Conservation (phyloP, 2,329 filamentous ascomycete genomes). For the Fusarium equiseti region DNA sequence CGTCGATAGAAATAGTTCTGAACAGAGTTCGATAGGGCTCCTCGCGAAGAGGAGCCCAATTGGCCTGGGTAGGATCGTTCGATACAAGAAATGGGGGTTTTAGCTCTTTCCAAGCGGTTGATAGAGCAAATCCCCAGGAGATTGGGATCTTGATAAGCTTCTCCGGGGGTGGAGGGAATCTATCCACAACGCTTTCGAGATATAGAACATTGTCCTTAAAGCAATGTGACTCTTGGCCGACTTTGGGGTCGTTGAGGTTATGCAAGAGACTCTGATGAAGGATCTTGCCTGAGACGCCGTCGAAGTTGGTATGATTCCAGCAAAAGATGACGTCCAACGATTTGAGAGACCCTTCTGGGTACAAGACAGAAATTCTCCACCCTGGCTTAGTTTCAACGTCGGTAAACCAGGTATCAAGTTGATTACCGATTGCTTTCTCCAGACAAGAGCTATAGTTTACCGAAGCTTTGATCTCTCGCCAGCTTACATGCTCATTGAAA, state of each 20-base stretch:
- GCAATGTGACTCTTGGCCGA: not conserved
- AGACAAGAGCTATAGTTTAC: conserved; percentile 9
- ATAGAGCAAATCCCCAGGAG: conserved; percentile 30
- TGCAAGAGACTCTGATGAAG: conserved; percentile 49
- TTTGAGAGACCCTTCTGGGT: not conserved
- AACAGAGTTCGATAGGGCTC: conserved; percentile 39
- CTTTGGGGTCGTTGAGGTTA: conserved; percentile 40
- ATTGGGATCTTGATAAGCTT: conserved; percentile 38
- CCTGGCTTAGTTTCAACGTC: conserved; percentile 42
- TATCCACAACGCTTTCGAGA: conserved; percentile 16
- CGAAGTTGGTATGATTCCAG: conserved; percentile 46
- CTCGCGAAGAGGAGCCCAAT: conserved; percentile 45
- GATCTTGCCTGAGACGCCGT: conserved; percentile 50
- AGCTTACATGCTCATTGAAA: conserved; percentile 28
- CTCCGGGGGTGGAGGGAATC: conserved; percentile 45
- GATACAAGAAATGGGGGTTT: conserved; percentile 28
- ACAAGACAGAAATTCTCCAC: conserved; percentile 45
- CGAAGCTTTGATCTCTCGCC: conserved; percentile 17
- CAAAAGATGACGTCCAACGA: conserved; percentile 46
- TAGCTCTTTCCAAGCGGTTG: conserved; percentile 36
- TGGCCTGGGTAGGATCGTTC: conserved; percentile 19
- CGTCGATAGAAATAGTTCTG: conserved; percentile 35
- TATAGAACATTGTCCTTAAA: conserved; percentile 9
- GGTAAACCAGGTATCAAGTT: conserved; percentile 39
- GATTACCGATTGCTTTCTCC: conserved; percentile 10